Evolutionary conservation across 768 basidiomycete genomes (phyloP).

Genomic region (Omphalotus guepiniiformis): DNA sequence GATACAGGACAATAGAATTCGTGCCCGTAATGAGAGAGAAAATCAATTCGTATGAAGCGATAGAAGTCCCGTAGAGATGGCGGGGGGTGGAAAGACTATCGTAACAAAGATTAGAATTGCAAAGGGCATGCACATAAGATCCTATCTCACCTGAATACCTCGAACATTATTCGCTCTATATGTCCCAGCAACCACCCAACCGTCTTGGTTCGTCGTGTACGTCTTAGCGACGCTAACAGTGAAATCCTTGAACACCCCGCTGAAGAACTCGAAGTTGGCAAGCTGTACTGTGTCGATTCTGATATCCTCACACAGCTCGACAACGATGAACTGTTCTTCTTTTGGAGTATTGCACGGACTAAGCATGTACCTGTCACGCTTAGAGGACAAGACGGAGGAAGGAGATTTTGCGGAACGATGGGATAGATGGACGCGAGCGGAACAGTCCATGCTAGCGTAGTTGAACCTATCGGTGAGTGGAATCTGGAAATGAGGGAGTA

Average conservation of each 20-base stretch:
- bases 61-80: slow-evolving; percentile 79
- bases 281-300: slow-evolving; percentile 94
- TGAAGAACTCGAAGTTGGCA: slow-evolving; percentile 98
- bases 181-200: slow-evolving; percentile 72
- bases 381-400: slow-evolving; percentile 79
- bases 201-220: slow-evolving; percentile 54
- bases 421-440: slow-evolving; percentile 83
- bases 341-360: slow-evolving; percentile 72
- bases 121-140: neutral
- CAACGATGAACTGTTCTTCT: slow-evolving; percentile 72
- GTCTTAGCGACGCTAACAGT: slow-evolving; percentile 84
- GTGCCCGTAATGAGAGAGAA: slow-evolving; percentile 87
- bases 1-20: slow-evolving; percentile 97
- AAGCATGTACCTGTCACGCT: slow-evolving; percentile 95
- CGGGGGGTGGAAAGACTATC: slow-evolving; percentile 81
- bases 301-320: slow-evolving; percentile 97
- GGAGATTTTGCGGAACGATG: slow-evolving; percentile 81
- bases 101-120: neutral
- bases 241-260: slow-evolving; percentile 92
- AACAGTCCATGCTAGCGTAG: slow-evolving; percentile 90
- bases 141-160: slow-evolving; percentile 78
- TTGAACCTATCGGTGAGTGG: slow-evolving; percentile 88
- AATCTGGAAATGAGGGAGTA: slow-evolving; percentile 63
- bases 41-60: slow-evolving; percentile 91
- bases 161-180: slow-evolving; percentile 87